Evolutionary conservation across 2,329 filamentous ascomycete genomes (phyloP), one percentile per base, ranked within the genome.

Genomic region (Penicillium polonicum): DNA sequence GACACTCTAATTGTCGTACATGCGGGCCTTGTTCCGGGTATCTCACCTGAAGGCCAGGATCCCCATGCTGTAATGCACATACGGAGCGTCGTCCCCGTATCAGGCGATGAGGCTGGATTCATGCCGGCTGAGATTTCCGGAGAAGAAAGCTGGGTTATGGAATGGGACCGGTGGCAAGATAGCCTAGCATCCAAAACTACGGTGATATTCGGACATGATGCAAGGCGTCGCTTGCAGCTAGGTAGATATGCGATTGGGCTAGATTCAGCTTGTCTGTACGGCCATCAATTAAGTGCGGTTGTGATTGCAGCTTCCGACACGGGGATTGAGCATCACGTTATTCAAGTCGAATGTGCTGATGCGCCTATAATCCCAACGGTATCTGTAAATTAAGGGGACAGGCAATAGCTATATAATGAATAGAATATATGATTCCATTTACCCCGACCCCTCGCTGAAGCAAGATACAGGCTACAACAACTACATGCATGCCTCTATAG

Each of bases 101-200:
- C 33, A 0, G 55, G 31, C 10, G 48, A 60, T 0, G 57, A 46
- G 10, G 27, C 27, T 12, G 25, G 5, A 27, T 48, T 63, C 2
- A 19, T 8, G 8, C 52, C 65, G 3, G 36, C 54, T n/a, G 61
- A 64, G 41, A 35, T 4, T 15, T 21, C 42, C 19, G 63, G 63
- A 27, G 64, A 66, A 33, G 61, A 66, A 61, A 46, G 63, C 13
- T 67, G 65, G 65, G 43, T 46, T 39, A 21, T 21, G 13, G 53
- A 64, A 57, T 67, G 65, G 65, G 63, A 67, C 25, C 58, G 33
- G 15, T 67, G 60, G 63, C 65, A 67, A 45, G 64, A 65, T 3
- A 46, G 27, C 12, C 48, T 42, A 35, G 25, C 49, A 36, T 53
- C 64, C 29, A 62, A 54, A 36, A 60, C 61, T 5, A 66, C 63